Conservation (phyloP, 2,329 filamentous ascomycete genomes). For the Cordyceps militaris region DNA sequence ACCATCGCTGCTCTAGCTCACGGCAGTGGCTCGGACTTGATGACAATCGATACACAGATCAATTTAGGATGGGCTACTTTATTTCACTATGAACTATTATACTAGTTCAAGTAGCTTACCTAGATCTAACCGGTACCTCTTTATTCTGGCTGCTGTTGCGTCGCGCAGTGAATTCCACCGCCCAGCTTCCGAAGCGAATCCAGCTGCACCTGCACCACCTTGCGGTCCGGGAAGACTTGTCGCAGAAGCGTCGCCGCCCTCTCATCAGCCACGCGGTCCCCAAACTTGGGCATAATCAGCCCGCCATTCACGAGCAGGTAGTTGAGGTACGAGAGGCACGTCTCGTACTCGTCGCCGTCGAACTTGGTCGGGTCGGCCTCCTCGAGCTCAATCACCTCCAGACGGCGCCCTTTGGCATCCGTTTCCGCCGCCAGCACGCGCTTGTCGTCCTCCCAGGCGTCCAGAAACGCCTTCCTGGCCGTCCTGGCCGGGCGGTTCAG, state of each 20-base stretch:
- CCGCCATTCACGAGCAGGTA: slow-evolving; percentile 11
- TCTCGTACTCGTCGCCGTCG: slow-evolving; percentile 10
- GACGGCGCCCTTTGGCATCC: slow-evolving; percentile 6
- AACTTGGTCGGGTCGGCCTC: slow-evolving; percentile 9
- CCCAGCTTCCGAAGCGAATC: slow-evolving; percentile 5
- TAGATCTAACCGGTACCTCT: too few relatives aligned
- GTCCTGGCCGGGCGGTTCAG: slow-evolving; percentile 2
- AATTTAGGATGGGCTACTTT: too few relatives aligned
- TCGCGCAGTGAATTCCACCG: slow-evolving; percentile 12
- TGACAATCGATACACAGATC: too few relatives aligned
- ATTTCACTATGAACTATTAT: too few relatives aligned
- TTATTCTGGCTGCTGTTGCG: slow-evolving; percentile 11
- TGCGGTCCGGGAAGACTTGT: slow-evolving; percentile 6
- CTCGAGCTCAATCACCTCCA: slow-evolving; percentile 8
- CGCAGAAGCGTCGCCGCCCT: background rate
- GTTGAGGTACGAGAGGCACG: slow-evolving; percentile 9
- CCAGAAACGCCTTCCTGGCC: background rate
- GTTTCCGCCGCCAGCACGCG: background rate
- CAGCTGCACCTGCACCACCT: slow-evolving; percentile 5
- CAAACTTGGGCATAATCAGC: slow-evolving; percentile 10
- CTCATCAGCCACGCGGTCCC: slow-evolving; percentile 4
- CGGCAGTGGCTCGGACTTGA: too few relatives aligned
- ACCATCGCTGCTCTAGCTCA: too few relatives aligned
- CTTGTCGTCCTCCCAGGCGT: slow-evolving; percentile 2
- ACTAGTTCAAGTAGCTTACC: too few relatives aligned